Evolutionary conservation across 1,284 basidiomycete species (phyloP).

Genomic region (Cronartium ribicola): DNA sequence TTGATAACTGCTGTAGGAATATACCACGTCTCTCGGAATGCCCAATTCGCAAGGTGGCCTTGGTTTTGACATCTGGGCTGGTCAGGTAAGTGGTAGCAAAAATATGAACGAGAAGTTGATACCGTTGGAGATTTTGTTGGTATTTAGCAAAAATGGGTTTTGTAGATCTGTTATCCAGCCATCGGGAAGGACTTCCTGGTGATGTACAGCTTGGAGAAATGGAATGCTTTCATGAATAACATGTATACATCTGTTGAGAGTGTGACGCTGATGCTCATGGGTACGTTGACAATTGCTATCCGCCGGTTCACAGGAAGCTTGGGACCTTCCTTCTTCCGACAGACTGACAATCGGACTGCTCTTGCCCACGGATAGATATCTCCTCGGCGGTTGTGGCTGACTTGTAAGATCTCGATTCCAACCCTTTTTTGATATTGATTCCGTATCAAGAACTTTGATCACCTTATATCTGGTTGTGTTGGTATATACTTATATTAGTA

Average conservation of each 20-base stretch:
- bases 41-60: slow-evolving; percentile 31
- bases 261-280: slow-evolving; percentile 31
- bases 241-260: slow-evolving; percentile 19
- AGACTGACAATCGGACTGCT: not conserved
- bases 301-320: not conserved
- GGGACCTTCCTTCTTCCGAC: too few relatives aligned
- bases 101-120: not conserved
- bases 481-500: not conserved
- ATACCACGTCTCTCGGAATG: slow-evolving; percentile 15
- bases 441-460: too few relatives aligned
- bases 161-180: slow-evolving; percentile 35
- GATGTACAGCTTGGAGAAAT: slow-evolving; percentile 30
- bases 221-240: slow-evolving; percentile 39
- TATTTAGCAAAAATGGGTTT: not conserved
- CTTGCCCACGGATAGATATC: not conserved
- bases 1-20: slow-evolving; percentile 20
- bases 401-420: slow-evolving; percentile 11
- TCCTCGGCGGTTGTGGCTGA: slow-evolving; percentile 30
- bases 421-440: too few relatives aligned
- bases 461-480: not conserved
- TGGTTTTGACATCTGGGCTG: slow-evolving; percentile 10
- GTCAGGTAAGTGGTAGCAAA: slow-evolving; percentile 14
- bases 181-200: slow-evolving; percentile 38
- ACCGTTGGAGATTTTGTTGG: not conserved
- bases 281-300: not conserved